Evolutionary conservation across 768 basidiomycete genomes (phyloP).

Genomic region (Lactarius hengduanensis): DNA sequence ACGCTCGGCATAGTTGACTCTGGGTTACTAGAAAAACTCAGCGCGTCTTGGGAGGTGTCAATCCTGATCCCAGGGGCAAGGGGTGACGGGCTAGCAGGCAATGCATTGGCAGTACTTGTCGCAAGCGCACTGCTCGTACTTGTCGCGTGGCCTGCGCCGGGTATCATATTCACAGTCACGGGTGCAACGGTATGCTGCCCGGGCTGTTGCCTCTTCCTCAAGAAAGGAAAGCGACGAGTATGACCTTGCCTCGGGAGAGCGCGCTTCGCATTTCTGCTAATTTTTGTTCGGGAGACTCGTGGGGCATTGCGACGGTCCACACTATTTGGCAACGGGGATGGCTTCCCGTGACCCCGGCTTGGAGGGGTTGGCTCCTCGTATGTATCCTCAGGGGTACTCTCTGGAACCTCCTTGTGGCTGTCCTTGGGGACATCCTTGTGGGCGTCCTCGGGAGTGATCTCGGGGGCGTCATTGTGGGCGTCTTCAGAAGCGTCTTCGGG

Average conservation of each 20-base stretch:
- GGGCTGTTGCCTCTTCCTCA: constrained; percentile 21
- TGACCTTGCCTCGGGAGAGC: neutral
- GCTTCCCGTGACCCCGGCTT: constrained; percentile 21
- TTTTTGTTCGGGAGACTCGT: constrained; percentile 17
- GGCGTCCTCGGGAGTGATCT: neutral
- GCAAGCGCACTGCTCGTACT: constrained; percentile 7
- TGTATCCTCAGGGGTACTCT: neutral
- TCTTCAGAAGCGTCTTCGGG: neutral
- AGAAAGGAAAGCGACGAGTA: constrained; percentile 12
- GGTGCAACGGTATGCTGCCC: constrained; percentile 11
- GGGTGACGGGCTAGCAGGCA: constrained; percentile 4
- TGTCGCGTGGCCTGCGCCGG: constrained; percentile 8
- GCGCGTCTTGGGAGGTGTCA: constrained; percentile 12
- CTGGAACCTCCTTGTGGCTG: neutral
- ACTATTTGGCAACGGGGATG: constrained; percentile 17
- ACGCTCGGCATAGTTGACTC: constrained; percentile 17
- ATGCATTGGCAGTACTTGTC: constrained; percentile 1
- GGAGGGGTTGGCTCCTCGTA: constrained; percentile 9
- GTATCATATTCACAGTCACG: constrained; percentile 23
- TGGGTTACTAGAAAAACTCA: constrained; percentile 7
- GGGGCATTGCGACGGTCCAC: constrained; percentile 16
- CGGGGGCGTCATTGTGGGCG: neutral
- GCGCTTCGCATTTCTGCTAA: constrained; percentile 6
- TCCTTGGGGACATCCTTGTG: neutral
- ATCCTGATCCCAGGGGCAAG: constrained; percentile 8